A percentile compares a stretch with the other conserved stretches of the same genome.
Evolutionary conservation across 2,329 filamentous ascomycete species (phyloP).

Genomic region (Penicillium brevicompactum): DNA sequence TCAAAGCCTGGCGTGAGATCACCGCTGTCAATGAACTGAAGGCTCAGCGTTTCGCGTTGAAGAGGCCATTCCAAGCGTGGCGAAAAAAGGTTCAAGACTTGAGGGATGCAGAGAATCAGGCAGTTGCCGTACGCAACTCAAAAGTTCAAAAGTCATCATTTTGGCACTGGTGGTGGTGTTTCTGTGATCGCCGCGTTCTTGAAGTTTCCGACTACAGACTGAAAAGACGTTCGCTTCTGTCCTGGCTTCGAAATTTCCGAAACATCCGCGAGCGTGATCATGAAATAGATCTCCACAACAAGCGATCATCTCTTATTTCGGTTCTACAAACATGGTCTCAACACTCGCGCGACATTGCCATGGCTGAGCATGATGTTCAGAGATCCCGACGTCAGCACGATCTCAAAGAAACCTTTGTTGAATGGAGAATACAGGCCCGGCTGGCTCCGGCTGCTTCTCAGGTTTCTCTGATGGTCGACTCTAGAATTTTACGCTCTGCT

Average conservation of each 20-base stretch:
- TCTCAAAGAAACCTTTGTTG: constrained; percentile 40
- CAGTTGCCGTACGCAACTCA: constrained; percentile 30
- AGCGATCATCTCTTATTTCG: constrained; percentile 28
- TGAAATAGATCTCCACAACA: constrained; percentile 39
- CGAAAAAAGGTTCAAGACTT: constrained; percentile 44
- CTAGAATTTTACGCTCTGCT: constrained; percentile 48
- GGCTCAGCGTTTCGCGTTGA: constrained; percentile 53
- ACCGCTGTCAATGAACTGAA: constrained; percentile 62
- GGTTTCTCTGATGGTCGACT: constrained; percentile 48
- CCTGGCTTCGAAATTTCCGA: constrained; percentile 44
- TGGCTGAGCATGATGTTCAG: constrained; percentile 34
- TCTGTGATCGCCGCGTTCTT: constrained; percentile 47
- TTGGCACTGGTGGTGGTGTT: constrained; percentile 49
- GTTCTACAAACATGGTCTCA: constrained; percentile 40
- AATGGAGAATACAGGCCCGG: constrained; percentile 47
- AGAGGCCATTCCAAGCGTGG: constrained; percentile 60
- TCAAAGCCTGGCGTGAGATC: constrained; percentile 69
- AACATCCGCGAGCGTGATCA: constrained; percentile 43
- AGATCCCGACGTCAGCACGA: constrained; percentile 33
- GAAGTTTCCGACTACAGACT: constrained; percentile 45
- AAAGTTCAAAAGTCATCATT: constrained; percentile 38
- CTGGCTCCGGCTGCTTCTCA: constrained; percentile 46
- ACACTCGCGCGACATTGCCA: constrained; percentile 30
- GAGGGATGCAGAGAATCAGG: constrained; percentile 37
- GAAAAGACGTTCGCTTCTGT: constrained; percentile 43